phyloP scores from a whole-genome alignment of 345 rosid species.

The Camelina hispida region DNA sequence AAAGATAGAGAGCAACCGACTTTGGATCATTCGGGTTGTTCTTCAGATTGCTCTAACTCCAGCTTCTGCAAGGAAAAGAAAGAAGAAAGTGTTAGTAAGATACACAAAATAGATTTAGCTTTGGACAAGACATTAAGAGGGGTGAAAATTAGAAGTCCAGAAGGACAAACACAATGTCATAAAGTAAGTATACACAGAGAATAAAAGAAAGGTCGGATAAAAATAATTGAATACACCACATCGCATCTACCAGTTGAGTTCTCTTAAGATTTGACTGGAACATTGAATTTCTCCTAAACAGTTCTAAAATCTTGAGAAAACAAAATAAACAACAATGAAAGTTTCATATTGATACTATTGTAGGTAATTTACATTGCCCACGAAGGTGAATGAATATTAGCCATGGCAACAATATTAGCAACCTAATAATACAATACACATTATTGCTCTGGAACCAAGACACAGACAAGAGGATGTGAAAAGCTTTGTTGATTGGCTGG shows the following conservation, averaged over 20 bases:
- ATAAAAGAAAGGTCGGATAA: neutral
- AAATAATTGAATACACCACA: neutral
- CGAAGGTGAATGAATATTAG: slow-evolving; percentile 5
- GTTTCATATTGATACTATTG: neutral
- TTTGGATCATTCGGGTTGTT: slow-evolving; percentile 34
- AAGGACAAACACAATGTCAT: slow-evolving; percentile 14
- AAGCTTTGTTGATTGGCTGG: neutral
- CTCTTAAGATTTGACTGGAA: neutral
- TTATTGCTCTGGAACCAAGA: neutral
- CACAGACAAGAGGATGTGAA: slow-evolving; percentile 17
- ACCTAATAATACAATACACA: slow-evolving; percentile 3
- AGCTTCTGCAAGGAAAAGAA: slow-evolving; percentile 35
- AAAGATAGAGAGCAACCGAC: neutral
- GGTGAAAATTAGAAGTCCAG: neutral
- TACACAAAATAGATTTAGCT: neutral
- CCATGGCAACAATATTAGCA: slow-evolving; percentile 7
- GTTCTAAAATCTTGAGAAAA: neutral
- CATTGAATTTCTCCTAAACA: neutral
- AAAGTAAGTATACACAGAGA: neutral
- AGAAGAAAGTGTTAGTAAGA: neutral
- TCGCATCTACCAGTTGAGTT: slow-evolving; percentile 7
- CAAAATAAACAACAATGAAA: neutral
- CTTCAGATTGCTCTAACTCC: slow-evolving; percentile 42
- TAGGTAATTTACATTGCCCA: neutral
- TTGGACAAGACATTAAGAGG: neutral